Conservation (phyloP, 305 asterid genomes). For the Fraxinus sp. region DNA sequence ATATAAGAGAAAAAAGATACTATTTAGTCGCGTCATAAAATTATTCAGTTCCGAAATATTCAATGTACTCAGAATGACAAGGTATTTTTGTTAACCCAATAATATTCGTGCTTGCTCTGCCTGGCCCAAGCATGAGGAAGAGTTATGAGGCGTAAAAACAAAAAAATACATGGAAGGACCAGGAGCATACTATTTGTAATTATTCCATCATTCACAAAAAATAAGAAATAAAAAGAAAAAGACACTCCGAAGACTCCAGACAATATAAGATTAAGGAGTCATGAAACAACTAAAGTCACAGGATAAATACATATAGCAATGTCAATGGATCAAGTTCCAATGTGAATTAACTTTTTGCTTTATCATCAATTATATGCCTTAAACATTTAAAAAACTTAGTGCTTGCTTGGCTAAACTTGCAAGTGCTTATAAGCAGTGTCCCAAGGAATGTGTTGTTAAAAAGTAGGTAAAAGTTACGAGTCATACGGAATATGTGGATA, state of each 20-base stretch:
- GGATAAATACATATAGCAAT: neutral
- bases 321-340: neutral
- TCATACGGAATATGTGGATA: neutral
- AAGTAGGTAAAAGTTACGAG: neutral
- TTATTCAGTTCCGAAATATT: neutral
- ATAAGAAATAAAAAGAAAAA: neutral
- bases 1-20: neutral
- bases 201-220: neutral
- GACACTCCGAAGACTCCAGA: neutral
- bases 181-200: neutral
- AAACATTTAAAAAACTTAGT: neutral
- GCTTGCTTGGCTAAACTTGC: neutral
- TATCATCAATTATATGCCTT: neutral
- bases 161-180: neutral
- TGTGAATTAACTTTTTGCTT: neutral
- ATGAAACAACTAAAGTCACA: neutral
- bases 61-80: neutral
- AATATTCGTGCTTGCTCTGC: neutral
- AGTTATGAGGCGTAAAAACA: neutral
- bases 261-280: neutral
- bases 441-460: neutral
- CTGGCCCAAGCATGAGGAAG: neutral
- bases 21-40: neutral
- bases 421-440: neutral
- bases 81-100: neutral